phyloP scores from a whole-genome alignment of 345 rosid species.

The Anastatica hierochuntica region DNA sequence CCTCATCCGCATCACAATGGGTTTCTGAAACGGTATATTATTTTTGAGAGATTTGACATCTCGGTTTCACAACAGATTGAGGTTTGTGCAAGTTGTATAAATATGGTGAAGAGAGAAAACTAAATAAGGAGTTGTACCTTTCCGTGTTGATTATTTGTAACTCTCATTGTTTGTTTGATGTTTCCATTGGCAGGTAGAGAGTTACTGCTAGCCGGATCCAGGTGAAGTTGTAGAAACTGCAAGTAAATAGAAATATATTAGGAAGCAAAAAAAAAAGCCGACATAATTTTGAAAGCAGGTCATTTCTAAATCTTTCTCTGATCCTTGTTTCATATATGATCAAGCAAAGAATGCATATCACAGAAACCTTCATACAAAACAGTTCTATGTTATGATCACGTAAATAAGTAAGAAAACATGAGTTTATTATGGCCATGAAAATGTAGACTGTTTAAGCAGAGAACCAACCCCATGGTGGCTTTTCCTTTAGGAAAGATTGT shows the following conservation, averaged over 20 bases:
- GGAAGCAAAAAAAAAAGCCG: no score
- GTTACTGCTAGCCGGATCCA: constrained; percentile 79
- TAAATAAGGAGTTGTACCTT: constrained; percentile 41
- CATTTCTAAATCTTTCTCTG: no score
- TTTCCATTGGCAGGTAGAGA: constrained; percentile 55
- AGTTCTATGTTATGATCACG: neutral
- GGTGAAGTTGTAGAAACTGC: constrained; percentile 90
- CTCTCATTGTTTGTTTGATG: constrained; percentile 59
- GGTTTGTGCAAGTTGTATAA: no score
- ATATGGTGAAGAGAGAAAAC: neutral
- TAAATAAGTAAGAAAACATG: neutral
- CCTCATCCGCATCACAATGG: constrained; percentile 81
- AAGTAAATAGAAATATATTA: constrained; percentile 1
- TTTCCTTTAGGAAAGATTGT: neutral
- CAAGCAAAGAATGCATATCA: no score
- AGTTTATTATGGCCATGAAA: neutral
- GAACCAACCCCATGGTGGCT: neutral
- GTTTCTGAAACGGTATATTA: constrained; percentile 46
- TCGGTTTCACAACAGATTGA: neutral
- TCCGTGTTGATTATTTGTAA: constrained; percentile 83
- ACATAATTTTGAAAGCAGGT: no score
- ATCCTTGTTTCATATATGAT: no score
- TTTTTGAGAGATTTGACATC: no score
- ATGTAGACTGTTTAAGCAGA: neutral
- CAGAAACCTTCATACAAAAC: no score